Conservation (phyloP, 2,329 filamentous ascomycete species). For the Fusarium sp. region DNA sequence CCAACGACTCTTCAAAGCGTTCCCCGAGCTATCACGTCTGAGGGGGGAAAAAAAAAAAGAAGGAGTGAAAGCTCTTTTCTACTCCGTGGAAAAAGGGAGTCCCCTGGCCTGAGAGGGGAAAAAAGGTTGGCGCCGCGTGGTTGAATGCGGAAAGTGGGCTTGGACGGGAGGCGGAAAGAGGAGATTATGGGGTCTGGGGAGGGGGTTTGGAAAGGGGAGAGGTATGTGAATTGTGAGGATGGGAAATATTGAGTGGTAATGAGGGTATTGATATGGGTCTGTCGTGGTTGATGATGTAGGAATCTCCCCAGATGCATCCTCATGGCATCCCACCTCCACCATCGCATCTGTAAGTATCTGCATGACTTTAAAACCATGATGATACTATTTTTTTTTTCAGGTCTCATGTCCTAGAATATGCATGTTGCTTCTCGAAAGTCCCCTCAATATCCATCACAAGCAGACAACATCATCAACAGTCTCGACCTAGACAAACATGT, state of each 20-base stretch:
- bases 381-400: not conserved
- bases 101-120: not conserved
- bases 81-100: not conserved
- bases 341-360: not conserved
- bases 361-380: not conserved
- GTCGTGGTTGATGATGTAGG: not conserved
- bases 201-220: not conserved
- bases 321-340: not conserved
- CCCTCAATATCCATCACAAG: not conserved
- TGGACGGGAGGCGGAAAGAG: not conserved
- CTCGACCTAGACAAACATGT: not conserved
- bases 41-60: not conserved
- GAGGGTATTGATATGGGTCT: not conserved
- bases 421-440: not conserved
- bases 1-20: too few species aligned
- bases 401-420: not conserved
- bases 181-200: not conserved
- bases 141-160: constrained; percentile 16
- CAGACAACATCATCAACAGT: not conserved
- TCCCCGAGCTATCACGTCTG: too few species aligned
- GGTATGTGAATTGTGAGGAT: not conserved
- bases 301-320: not conserved
- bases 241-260: not conserved
- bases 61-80: not conserved
- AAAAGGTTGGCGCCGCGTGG: constrained; percentile 23